Evolutionary conservation across 2,329 filamentous ascomycete genomes (phyloP).

Genomic region (Ophiostoma sp.): DNA sequence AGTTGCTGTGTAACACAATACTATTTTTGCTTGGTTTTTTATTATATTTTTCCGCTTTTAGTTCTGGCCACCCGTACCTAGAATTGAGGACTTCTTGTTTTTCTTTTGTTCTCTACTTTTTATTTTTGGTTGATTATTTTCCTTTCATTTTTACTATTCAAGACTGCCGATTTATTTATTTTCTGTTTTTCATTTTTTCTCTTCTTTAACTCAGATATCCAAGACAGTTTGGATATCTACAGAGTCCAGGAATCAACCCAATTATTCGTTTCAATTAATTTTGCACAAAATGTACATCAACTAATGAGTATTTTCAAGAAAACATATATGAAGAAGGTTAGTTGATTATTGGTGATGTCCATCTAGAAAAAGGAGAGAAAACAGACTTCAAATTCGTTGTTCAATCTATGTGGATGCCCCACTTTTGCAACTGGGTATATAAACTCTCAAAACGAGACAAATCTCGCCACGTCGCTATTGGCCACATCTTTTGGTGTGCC

Average conservation of each 20-base stretch:
- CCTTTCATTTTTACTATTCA: background rate
- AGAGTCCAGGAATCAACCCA: background rate
- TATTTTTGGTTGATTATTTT: background rate
- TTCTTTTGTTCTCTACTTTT: background rate
- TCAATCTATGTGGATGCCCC: background rate
- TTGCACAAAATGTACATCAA: background rate
- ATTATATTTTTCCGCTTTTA: background rate
- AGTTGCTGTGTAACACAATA: background rate
- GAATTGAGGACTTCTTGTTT: background rate
- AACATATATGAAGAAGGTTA: background rate
- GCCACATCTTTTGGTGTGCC: constrained; percentile 23
- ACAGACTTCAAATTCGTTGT: background rate
- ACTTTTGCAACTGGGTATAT: constrained; percentile 24
- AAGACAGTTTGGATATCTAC: background rate
- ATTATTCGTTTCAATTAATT: background rate
- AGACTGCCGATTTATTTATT: background rate
- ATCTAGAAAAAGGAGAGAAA: background rate
- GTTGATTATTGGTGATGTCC: background rate
- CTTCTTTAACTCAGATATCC: background rate
- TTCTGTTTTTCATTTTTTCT: background rate
- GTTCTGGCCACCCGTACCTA: background rate
- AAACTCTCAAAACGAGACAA: background rate
- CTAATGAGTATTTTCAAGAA: background rate
- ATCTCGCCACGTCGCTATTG: constrained; percentile 30
- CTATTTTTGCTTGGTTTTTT: background rate